Conservation (phyloP, 345 rosid species). For the Aegle marmelos region DNA sequence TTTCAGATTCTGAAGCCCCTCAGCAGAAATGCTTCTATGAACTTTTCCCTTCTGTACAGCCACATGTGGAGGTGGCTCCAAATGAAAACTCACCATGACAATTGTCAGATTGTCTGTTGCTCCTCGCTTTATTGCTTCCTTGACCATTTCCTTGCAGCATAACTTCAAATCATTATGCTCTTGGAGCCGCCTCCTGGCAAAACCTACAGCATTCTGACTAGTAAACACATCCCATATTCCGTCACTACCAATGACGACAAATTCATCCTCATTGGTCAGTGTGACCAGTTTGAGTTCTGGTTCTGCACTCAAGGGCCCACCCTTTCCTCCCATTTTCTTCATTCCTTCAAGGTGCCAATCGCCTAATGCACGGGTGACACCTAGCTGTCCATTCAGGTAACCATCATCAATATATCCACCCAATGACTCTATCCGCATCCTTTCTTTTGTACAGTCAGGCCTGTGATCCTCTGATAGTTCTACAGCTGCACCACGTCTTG, state of each 20-base stretch:
- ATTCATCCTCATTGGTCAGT: constrained; percentile 71
- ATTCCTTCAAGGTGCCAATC: constrained; percentile 73
- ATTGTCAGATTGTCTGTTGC: constrained; percentile 71
- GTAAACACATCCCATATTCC: constrained; percentile 86
- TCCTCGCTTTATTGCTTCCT: constrained; percentile 67
- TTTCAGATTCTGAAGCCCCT: constrained; percentile 50
- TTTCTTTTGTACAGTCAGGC: constrained; percentile 56
- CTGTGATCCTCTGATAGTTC: constrained; percentile 83
- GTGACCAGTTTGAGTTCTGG: constrained; percentile 68
- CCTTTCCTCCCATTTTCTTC: constrained; percentile 38
- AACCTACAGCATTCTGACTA: constrained; percentile 78
- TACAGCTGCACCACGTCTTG: constrained; percentile 53
- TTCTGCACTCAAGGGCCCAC: constrained; percentile 74
- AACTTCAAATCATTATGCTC: constrained; percentile 67
- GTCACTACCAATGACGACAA: constrained; percentile 73
- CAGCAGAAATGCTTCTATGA: constrained; percentile 67
- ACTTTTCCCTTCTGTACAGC: constrained; percentile 42
- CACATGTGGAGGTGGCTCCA: constrained; percentile 51
- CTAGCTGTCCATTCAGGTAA: constrained; percentile 70
- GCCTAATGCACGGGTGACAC: constrained; percentile 80
- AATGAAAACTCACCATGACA: constrained; percentile 67
- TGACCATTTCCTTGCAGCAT: constrained; percentile 69
- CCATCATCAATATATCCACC: constrained; percentile 67
- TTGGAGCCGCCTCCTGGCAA: constrained; percentile 63
- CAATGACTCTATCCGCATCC: constrained; percentile 52